These are phyloP conservation scores for Austroboletus novae-zelandiae DNA, from an alignment of 1,284 basidiomycete genomes.

Conservation along the genomic window DNA sequence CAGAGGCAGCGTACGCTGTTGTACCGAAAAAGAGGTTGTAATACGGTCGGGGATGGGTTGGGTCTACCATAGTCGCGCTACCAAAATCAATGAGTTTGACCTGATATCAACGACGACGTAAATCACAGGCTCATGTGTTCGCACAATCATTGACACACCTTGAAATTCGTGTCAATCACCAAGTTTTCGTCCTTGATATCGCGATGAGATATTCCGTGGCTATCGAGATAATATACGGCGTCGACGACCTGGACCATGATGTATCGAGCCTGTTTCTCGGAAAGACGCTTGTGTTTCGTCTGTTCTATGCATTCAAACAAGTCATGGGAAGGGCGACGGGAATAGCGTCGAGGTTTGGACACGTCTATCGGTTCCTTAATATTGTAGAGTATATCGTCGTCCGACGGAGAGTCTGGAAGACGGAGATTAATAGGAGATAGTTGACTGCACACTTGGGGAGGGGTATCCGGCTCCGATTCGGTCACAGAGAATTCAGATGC, in stretches of 20 bases:
- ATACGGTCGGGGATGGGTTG: constrained; percentile 59
- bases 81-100: constrained; percentile 96
- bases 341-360: constrained; percentile 48
- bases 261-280: constrained; percentile 76
- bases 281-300: constrained; percentile 71
- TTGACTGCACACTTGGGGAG: constrained; percentile 34
- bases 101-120: constrained; percentile 34
- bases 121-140: neutral
- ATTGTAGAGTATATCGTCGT: constrained; percentile 6
- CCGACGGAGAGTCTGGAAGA: constrained; percentile 15
- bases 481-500: constrained; percentile 46
- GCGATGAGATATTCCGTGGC: constrained; percentile 79
- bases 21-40: constrained; percentile 81
- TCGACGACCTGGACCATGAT: constrained; percentile 88
- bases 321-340: constrained; percentile 81
- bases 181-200: constrained; percentile 96
- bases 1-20: constrained; percentile 76
- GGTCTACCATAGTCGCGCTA: constrained; percentile 78
- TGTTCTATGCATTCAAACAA: constrained; percentile 94
- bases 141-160: constrained; percentile 38
- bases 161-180: constrained; percentile 74
- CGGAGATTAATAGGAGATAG: constrained; percentile 24
- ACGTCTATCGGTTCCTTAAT: constrained; percentile 16
- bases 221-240: constrained; percentile 76
- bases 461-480: constrained; percentile 42